Evolutionary conservation across 768 basidiomycete genomes (phyloP).

Genomic region (Gloeophyllum trabeum): DNA sequence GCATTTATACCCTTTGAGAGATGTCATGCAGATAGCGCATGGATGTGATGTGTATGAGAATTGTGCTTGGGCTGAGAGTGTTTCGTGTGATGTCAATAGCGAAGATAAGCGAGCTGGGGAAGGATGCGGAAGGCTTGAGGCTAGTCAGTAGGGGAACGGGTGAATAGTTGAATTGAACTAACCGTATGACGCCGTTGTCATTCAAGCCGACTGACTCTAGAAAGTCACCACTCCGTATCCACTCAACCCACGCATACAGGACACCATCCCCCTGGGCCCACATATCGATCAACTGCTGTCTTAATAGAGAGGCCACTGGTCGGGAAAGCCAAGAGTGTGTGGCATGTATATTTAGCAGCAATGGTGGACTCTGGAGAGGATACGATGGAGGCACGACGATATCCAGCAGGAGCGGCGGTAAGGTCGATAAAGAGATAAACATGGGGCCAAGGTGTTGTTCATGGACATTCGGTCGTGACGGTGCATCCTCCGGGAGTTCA

Average conservation of each 20-base stretch:
- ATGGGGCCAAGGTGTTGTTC: too few relatives aligned
- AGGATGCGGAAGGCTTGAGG: conserved; percentile 47
- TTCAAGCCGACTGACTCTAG: conserved; percentile 32
- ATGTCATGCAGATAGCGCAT: conserved; percentile 70
- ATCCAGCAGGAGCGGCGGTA: conserved; percentile 56
- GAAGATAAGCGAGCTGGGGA: too few relatives aligned
- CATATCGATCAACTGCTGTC: conserved; percentile 31
- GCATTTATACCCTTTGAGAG: conserved; percentile 67
- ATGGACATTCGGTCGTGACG: neutral
- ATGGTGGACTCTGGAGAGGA: conserved; percentile 41
- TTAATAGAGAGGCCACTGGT: conserved; percentile 23
- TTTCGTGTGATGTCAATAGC: too few relatives aligned
- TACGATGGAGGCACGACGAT: conserved; percentile 42
- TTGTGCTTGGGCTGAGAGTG: too few relatives aligned
- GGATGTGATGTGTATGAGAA: conserved; percentile 59
- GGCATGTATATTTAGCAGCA: conserved; percentile 41
- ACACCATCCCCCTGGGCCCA: conserved; percentile 54
- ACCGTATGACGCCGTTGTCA: conserved; percentile 25
- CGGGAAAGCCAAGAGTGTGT: conserved; percentile 49
- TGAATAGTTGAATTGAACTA: conserved; percentile 12
- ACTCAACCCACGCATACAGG: conserved; percentile 65
- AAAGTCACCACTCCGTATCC: conserved; percentile 57
- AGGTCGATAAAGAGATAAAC: conserved; percentile 29
- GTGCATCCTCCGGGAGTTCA: neutral
- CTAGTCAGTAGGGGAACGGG: conserved; percentile 30